Conservation (phyloP, 257 asterid species). For the Solanum okadae region DNA sequence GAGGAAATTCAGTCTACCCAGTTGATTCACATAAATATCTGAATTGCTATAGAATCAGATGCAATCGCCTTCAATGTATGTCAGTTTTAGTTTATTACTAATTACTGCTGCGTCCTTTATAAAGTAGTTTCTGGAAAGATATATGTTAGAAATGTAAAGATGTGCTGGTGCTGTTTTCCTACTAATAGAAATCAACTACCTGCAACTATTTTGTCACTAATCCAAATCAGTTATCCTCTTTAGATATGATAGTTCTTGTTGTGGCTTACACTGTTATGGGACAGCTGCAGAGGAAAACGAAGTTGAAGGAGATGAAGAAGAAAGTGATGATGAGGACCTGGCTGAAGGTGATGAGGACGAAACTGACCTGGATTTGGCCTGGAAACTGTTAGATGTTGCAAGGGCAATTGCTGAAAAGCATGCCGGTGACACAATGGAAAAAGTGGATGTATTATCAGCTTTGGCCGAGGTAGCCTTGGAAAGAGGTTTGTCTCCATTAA, state of each 20-base stretch:
- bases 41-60: neutral
- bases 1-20: neutral
- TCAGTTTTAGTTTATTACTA: neutral
- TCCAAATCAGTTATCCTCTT: neutral
- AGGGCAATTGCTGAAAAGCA: conserved; percentile 84
- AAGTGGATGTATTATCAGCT: conserved; percentile 87
- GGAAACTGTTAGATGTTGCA: conserved; percentile 98
- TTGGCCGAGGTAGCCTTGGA: conserved; percentile 95
- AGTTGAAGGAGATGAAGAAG: conserved; percentile 31
- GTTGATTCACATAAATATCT: neutral
- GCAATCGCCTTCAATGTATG: neutral
- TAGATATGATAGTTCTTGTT: neutral
- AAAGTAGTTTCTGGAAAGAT: too few relatives aligned
- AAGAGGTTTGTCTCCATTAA: conserved; percentile 54
- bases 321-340: conserved; percentile 54
- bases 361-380: conserved; percentile 95
- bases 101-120: too few relatives aligned
- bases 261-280: neutral
- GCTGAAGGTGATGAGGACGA: conserved; percentile 92
- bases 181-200: neutral
- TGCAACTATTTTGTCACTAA: neutral
- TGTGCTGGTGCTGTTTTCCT: neutral
- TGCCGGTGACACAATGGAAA: conserved; percentile 69
- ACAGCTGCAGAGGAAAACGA: conserved; percentile 17
- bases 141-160: neutral